These are phyloP conservation scores for Pleurotus cornucopiae DNA, from an alignment of 768 basidiomycete genomes.

Conservation along the genomic window DNA sequence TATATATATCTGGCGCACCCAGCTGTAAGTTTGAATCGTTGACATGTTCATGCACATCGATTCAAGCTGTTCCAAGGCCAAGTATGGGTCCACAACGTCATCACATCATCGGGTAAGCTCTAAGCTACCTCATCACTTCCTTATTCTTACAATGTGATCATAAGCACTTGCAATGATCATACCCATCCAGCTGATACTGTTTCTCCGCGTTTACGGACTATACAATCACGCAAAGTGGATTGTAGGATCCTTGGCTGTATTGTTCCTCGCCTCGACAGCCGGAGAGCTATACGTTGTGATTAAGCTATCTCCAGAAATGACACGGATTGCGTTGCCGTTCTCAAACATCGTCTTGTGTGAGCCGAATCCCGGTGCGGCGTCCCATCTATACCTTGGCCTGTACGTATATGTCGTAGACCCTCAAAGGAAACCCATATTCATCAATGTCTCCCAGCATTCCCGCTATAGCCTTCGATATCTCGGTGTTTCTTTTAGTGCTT, in stretches of 20 bases:
- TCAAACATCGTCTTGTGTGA: neutral
- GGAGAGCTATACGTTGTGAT: neutral
- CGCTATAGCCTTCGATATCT: neutral
- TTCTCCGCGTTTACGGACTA: neutral
- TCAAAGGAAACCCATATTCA: neutral
- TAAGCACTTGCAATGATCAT: neutral
- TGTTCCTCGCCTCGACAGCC: neutral
- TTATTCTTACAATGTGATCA: neutral
- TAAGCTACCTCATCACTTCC: neutral
- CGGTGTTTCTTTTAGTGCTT: neutral
- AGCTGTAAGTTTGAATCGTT: neutral
- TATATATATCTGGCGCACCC: neutral
- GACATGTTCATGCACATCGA: neutral
- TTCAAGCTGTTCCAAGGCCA: neutral
- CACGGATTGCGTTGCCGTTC: neutral
- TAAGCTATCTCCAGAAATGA: neutral
- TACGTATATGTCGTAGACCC: neutral
- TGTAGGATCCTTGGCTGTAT: neutral
- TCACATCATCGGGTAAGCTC: neutral
- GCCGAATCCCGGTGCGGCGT: neutral
- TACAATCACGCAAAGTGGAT: neutral
- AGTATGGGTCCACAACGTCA: neutral
- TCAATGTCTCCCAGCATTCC: neutral
- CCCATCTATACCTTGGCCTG: conserved; percentile 1
- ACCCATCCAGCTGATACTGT: neutral